Conservation (phyloP, 169 alveolate genomes). For the Amoebophrya sp. region DNA sequence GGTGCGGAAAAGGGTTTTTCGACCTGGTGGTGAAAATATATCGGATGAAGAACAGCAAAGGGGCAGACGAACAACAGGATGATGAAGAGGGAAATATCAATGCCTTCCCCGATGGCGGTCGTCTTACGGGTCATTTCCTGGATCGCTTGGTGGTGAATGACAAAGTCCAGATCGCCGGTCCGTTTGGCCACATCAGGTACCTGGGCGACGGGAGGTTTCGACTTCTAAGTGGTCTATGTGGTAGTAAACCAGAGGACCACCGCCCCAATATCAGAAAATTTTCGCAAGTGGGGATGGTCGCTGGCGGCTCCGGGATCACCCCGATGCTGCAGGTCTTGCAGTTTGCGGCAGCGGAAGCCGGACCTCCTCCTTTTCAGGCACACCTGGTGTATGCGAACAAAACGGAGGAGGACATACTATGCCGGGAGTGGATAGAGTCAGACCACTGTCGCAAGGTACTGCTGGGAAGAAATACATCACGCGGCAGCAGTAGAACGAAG, state of each 20-base stretch:
- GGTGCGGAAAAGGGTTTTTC: neutral
- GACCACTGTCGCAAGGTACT: no score
- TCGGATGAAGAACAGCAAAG: no score
- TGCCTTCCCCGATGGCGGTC: neutral
- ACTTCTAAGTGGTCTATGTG: neutral
- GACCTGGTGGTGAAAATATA: constrained; percentile 1
- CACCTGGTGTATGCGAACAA: neutral
- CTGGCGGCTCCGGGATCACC: neutral
- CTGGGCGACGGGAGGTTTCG: neutral
- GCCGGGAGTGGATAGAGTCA: neutral
- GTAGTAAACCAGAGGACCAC: neutral
- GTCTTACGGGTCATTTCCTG: neutral
- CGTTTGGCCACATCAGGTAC: neutral
- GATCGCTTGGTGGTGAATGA: neutral
- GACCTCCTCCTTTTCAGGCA: neutral
- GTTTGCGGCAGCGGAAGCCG: neutral
- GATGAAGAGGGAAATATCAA: no score
- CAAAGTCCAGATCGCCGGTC: neutral
- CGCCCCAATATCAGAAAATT: neutral
- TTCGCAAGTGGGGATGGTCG: neutral
- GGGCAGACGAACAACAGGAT: no score
- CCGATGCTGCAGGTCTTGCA: neutral
- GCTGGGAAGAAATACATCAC: no score
- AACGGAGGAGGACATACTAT: neutral
- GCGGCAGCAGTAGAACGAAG: no score